These are phyloP conservation scores for Suillus plorans DNA, from an alignment of 768 basidiomycete species.

Conservation along the genomic window DNA sequence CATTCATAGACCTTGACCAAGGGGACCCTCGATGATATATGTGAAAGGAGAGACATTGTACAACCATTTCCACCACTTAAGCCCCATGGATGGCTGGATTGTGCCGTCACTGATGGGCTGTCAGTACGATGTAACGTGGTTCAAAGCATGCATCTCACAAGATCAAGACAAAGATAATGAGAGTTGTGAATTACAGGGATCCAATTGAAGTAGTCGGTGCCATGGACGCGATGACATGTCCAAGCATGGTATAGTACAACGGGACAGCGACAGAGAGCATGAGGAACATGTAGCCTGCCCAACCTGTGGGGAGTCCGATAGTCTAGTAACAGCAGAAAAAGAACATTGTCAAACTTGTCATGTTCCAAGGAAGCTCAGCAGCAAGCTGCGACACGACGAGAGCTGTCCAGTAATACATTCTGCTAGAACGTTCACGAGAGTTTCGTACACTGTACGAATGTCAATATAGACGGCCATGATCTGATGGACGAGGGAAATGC, in stretches of 20 bases:
- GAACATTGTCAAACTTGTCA: slow-evolving; percentile 53
- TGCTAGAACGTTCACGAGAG: slow-evolving; percentile 61
- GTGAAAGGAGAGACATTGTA: slow-evolving; percentile 53
- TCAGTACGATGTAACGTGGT: neutral
- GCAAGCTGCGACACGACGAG: slow-evolving; percentile 54
- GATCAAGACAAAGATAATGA: slow-evolving; percentile 64
- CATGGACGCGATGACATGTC: slow-evolving; percentile 60
- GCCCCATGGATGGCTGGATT: slow-evolving; percentile 57
- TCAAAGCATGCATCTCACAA: slow-evolving; percentile 29
- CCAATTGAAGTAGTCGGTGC: slow-evolving; percentile 59
- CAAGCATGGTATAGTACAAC: slow-evolving; percentile 60
- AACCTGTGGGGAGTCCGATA: slow-evolving; percentile 51
- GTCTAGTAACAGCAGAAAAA: slow-evolving; percentile 74
- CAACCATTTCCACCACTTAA: slow-evolving; percentile 77
- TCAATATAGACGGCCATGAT: slow-evolving; percentile 60
- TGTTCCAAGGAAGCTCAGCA: slow-evolving; percentile 61
- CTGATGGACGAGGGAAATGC: slow-evolving; percentile 60
- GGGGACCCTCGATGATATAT: slow-evolving; percentile 52
- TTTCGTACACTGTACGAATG: slow-evolving; percentile 61
- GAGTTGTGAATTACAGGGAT: slow-evolving; percentile 53
- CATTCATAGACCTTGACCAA: slow-evolving; percentile 42
- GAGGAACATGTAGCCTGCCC: slow-evolving; percentile 60
- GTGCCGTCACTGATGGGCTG: slow-evolving; percentile 49
- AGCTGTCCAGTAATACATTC: slow-evolving; percentile 66
- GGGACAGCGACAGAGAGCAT: slow-evolving; percentile 54